Conservation (phyloP, 495 filamentous ascomycete genomes). For the Hypoxylon intermedium region DNA sequence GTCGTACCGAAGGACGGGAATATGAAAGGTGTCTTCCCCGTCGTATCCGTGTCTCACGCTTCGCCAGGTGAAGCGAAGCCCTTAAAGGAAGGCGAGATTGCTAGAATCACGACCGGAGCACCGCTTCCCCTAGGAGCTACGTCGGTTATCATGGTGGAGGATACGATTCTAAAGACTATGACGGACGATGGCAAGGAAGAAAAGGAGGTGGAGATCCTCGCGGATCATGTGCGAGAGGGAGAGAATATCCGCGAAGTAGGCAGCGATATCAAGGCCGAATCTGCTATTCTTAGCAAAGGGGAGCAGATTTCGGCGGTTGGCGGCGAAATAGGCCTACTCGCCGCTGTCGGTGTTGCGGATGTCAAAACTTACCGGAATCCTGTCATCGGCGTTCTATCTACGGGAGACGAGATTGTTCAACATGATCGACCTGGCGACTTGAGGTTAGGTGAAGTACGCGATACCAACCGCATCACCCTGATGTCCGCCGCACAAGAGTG, state of each 20-base stretch:
- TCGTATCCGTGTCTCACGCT: constrained; percentile 86
- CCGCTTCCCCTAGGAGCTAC: constrained; percentile 88
- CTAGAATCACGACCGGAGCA: constrained; percentile 92
- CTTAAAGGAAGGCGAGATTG: constrained; percentile 75
- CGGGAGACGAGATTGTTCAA: constrained; percentile 90
- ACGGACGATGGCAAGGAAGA: constrained; percentile 86
- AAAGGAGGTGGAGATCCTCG: constrained; percentile 82
- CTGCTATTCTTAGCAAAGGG: constrained; percentile 74
- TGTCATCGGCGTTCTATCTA: constrained; percentile 85
- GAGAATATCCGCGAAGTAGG: constrained; percentile 93
- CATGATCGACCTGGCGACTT: constrained; percentile 70
- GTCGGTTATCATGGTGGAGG: constrained; percentile 97
- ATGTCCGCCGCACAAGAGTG: constrained; percentile 76
- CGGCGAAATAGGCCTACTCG: constrained; percentile 88
- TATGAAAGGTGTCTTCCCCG: constrained; percentile 80
- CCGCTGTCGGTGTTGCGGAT: constrained; percentile 77
- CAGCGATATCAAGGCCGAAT: constrained; percentile 77
- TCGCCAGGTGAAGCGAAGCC: constrained; percentile 65
- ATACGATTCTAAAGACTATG: constrained; percentile 74
- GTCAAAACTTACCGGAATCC: constrained; percentile 81
- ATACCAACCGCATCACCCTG: constrained; percentile 89
- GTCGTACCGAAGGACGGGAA: constrained; percentile 65
- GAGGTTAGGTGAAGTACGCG: constrained; percentile 82
- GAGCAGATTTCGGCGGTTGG: constrained; percentile 82
- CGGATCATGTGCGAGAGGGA: constrained; percentile 71